These are phyloP conservation scores for Phytopythium aichiense DNA, from an alignment of 352 stramenopile genomes.

Conservation along the genomic window DNA sequence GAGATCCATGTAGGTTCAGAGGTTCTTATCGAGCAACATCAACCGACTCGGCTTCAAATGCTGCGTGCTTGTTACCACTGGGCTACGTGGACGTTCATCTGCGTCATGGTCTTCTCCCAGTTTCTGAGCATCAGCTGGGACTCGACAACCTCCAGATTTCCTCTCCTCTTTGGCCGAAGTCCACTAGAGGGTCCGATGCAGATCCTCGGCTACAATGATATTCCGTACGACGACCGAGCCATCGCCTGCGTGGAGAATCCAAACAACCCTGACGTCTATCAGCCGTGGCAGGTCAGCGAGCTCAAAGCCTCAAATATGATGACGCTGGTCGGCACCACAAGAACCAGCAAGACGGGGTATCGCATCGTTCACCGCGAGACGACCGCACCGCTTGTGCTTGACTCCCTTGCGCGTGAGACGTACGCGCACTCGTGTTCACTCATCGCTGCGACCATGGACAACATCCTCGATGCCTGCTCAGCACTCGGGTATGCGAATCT, in stretches of 20 bases:
- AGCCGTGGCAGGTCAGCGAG: background rate
- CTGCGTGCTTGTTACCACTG: conserved; percentile 9
- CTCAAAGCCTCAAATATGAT: background rate
- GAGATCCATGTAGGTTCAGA: too few relatives aligned
- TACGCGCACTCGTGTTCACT: background rate
- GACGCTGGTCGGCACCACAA: background rate
- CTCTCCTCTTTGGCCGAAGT: conserved; percentile 4
- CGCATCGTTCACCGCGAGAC: background rate
- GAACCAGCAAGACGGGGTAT: background rate
- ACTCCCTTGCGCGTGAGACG: background rate
- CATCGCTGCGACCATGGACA: conserved; percentile 6
- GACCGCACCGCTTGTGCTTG: background rate
- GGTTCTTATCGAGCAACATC: too few relatives aligned
- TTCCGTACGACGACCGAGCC: conserved; percentile 9
- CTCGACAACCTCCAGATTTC: background rate
- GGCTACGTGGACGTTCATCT: conserved; percentile 7
- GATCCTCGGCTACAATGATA: conserved; percentile 8
- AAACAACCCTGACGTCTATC: background rate
- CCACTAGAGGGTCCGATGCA: conserved; percentile 8
- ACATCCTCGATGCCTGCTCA: conserved; percentile 7
- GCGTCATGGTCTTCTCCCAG: conserved; percentile 10
- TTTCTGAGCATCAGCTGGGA: conserved; percentile 9
- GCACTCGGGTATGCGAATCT: conserved; percentile 9
- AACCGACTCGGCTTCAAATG: background rate
- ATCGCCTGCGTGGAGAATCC: conserved; percentile 9